Conservation (phyloP, 2,329 filamentous ascomycete species). For the Botrytis porri region DNA sequence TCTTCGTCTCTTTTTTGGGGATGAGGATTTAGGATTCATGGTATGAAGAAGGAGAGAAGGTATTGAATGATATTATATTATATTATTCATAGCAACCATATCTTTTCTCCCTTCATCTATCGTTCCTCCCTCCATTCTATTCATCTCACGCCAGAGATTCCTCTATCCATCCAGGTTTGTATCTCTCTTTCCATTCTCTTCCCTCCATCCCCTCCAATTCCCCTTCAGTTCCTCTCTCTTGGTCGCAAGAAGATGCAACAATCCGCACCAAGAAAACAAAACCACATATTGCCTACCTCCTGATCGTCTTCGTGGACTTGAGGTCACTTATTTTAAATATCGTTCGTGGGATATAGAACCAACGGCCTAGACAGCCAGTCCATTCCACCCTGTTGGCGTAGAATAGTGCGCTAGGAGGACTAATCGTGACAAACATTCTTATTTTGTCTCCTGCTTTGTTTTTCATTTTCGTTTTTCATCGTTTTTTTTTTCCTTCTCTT, state of each 20-base stretch:
- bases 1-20: background rate
- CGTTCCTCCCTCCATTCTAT: background rate
- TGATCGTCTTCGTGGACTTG: constrained; percentile 38
- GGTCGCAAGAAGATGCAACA: background rate
- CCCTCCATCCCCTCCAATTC: background rate
- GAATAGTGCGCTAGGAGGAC: constrained; percentile 41
- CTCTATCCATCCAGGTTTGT: background rate
- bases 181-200: background rate
- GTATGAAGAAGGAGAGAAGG: too few species aligned
- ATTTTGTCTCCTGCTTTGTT: background rate
- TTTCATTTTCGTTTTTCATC: too few species aligned
- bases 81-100: too few species aligned
- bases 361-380: constrained; percentile 42
- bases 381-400: constrained; percentile 41
- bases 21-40: background rate
- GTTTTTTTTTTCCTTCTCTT: background rate
- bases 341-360: constrained; percentile 41
- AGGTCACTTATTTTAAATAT: constrained; percentile 41
- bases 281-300: constrained; percentile 42
- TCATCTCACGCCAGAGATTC: background rate
- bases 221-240: background rate
- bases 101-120: background rate
- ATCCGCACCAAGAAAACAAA: constrained; percentile 25
- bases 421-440: constrained; percentile 39
- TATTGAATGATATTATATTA: background rate